These are phyloP conservation scores for Rhodotorula toruloides DNA, from an alignment of 768 basidiomycete genomes.

Conservation along the genomic window DNA sequence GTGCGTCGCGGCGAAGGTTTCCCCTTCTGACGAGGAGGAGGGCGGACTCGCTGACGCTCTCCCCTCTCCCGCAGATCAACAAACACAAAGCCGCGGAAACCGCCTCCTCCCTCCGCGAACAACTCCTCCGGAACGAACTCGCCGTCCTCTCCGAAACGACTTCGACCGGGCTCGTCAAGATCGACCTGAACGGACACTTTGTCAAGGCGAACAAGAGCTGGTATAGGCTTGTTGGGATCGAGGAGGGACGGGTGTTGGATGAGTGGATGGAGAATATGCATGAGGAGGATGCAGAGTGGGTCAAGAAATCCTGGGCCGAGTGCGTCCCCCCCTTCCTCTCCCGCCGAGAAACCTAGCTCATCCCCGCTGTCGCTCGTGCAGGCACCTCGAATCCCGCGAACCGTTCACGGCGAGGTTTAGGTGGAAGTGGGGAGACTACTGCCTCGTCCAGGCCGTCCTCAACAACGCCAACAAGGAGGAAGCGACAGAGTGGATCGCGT, in stretches of 20 bases:
- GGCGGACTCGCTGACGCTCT: not conserved
- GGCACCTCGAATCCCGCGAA: not conserved
- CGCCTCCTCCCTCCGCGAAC: constrained; percentile 1
- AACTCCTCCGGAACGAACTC: constrained; percentile 6
- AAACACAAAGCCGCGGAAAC: constrained; percentile 16
- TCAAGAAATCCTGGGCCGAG: not conserved
- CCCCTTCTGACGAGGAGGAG: not conserved
- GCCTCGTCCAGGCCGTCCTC: not conserved
- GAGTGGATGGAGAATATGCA: too few relatives aligned
- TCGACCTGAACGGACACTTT: constrained; percentile 8
- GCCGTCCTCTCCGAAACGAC: not conserved
- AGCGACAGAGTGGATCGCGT: not conserved
- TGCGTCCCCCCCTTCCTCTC: not conserved
- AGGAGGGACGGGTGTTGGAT: too few relatives aligned
- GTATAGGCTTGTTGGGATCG: too few relatives aligned
- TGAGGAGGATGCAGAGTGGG: too few relatives aligned
- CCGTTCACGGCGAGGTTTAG: constrained; percentile 12
- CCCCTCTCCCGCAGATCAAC: constrained; percentile 22
- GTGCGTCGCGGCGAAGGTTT: not conserved
- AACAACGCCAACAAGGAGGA: not conserved
- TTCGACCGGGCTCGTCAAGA: constrained; percentile 7
- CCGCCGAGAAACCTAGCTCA: not conserved
- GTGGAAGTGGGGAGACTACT: constrained; percentile 9
- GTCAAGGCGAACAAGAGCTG: constrained; percentile 20
- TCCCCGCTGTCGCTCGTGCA: not conserved